A percentile compares a stretch with the other conserved stretches of the same genome.
Conservation (phyloP, 257 asterid species). For the Paraleonurus japonicus region DNA sequence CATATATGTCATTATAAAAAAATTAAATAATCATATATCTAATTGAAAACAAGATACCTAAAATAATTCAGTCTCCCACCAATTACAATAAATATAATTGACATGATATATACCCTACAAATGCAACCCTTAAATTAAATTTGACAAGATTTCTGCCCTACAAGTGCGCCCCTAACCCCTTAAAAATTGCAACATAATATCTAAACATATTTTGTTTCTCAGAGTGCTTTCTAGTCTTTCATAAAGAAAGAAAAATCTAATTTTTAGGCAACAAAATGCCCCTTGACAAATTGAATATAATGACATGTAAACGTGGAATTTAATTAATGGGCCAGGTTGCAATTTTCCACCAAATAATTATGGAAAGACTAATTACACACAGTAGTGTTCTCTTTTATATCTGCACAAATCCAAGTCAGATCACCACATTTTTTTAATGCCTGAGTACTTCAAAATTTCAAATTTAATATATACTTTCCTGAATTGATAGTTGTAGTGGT, state of each 20-base stretch:
- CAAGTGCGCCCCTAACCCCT: background rate
- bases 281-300: background rate
- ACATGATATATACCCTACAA: background rate
- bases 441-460: conserved; percentile 13
- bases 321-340: conserved; percentile 1
- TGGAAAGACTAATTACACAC: conserved; percentile 15
- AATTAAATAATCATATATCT: too few species aligned
- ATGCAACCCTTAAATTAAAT: background rate
- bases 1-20: too few species aligned
- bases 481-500: background rate
- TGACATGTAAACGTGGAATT: conserved; percentile 5
- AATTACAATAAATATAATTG: background rate
- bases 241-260: too few species aligned
- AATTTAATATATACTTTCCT: conserved; percentile 14
- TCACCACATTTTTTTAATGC: background rate
- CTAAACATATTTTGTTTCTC: background rate
- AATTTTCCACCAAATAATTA: conserved; percentile 19
- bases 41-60: background rate
- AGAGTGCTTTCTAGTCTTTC: too few species aligned
- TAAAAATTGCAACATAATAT: background rate
- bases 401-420: conserved; percentile 11
- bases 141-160: background rate
- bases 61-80: background rate
- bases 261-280: background rate
- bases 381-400: conserved; percentile 6